Conservation (phyloP, 495 filamentous ascomycete genomes). For the Pseudevernia furfuracea region DNA sequence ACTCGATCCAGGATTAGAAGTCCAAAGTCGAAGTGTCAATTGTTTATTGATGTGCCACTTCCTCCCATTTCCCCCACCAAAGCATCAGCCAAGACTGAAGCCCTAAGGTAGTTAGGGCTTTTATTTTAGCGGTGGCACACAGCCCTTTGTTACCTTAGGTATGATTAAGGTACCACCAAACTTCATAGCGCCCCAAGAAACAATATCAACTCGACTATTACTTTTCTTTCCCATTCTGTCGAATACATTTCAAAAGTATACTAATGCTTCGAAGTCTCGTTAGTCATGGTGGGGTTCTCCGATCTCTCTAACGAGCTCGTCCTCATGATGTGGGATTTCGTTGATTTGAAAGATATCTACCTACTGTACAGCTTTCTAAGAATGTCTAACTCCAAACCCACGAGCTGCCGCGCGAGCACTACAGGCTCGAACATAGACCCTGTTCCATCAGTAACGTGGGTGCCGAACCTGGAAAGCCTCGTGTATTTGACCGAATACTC, state of each 20-base stretch:
- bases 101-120: neutral
- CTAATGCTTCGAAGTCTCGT: neutral
- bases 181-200: too few relatives aligned
- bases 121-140: neutral
- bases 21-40: neutral
- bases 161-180: too few relatives aligned
- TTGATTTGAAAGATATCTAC: slow-evolving; percentile 3
- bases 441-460: neutral
- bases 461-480: neutral
- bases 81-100: neutral
- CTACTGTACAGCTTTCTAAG: neutral
- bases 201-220: too few relatives aligned
- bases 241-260: too few relatives aligned
- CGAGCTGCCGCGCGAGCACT: neutral
- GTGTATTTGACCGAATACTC: neutral
- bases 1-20: too few relatives aligned
- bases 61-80: neutral
- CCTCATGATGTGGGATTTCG: neutral
- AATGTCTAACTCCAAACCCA: neutral
- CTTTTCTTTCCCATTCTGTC: too few relatives aligned
- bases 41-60: neutral
- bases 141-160: too few relatives aligned
- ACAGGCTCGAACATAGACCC: neutral
- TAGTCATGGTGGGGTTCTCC: neutral
- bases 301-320: neutral